phyloP scores from a whole-genome alignment of 1,139 yeast genomes.

The Geotrichum histeridarum region DNA sequence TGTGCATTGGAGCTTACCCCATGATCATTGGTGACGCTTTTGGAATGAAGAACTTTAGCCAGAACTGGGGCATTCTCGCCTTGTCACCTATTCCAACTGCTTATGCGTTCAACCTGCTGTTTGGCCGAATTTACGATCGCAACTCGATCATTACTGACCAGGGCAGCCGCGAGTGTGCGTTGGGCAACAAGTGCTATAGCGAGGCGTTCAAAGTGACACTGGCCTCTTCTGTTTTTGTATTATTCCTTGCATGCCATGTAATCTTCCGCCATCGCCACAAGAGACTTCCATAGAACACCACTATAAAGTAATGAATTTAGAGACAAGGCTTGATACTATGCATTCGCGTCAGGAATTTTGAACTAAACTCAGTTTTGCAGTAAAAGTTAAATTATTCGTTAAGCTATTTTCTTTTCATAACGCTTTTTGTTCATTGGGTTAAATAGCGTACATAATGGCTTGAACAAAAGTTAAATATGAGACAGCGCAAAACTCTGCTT shows the following conservation, averaged over 20 bases:
- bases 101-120: constrained; percentile 37
- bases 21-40: constrained; percentile 72
- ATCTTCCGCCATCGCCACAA: neutral
- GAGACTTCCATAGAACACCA: too few species aligned
- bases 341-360: neutral
- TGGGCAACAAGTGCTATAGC: constrained; percentile 27
- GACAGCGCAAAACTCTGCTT: neutral
- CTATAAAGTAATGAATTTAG: too few species aligned
- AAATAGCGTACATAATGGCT: too few species aligned
- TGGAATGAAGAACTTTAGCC: constrained; percentile 66
- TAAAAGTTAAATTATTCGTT: too few species aligned
- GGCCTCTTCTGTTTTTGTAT: constrained; percentile 18
- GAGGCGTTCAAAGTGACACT: constrained; percentile 26
- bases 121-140: constrained; percentile 38
- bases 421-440: neutral
- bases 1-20: constrained; percentile 75
- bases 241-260: neutral
- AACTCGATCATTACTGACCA: constrained; percentile 25
- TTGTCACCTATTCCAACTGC: constrained; percentile 40
- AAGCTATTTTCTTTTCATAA: neutral
- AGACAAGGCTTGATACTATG: too few species aligned
- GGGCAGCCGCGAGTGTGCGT: constrained; percentile 24
- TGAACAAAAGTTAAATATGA: too few species aligned
- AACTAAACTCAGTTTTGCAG: neutral
- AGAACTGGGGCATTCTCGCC: constrained; percentile 70